Conservation (phyloP, 1,139 yeast species). For the Pichia norvegensis region DNA sequence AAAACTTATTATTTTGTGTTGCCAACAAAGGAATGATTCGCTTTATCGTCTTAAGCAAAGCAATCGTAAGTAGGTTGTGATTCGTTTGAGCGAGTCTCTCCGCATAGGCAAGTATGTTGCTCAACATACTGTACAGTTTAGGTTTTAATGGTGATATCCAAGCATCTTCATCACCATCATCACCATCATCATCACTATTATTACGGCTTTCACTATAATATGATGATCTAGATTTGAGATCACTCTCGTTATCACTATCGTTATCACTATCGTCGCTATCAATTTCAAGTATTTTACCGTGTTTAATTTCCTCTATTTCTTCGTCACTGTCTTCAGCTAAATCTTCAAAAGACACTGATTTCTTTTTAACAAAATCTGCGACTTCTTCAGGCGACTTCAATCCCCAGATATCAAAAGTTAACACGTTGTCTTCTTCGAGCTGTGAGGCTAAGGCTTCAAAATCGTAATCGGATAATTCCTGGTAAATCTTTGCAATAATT, state of each 20-base stretch:
- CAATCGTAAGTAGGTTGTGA: conserved; percentile 47
- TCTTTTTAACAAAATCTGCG: conserved; percentile 34
- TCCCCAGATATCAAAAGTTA: conserved; percentile 50
- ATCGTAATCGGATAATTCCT: conserved; percentile 30
- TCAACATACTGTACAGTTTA: conserved; percentile 47
- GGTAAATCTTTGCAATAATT: conserved; percentile 46
- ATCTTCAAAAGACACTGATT: conserved; percentile 27
- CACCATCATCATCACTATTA: conserved; percentile 35
- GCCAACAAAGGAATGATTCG: conserved; percentile 55
- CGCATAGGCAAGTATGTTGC: conserved; percentile 61
- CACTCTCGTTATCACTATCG: conserved; percentile 40
- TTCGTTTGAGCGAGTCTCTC: conserved; percentile 65
- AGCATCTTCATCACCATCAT: conserved; percentile 15
- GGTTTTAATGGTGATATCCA: conserved; percentile 67
- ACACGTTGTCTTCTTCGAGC: conserved; percentile 19
- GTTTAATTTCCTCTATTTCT: conserved; percentile 16
- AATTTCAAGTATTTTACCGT: conserved; percentile 20
- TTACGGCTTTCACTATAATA: conserved; percentile 34
- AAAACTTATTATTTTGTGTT: conserved; percentile 47
- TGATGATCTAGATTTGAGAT: conserved; percentile 26
- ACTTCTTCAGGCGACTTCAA: conserved; percentile 35
- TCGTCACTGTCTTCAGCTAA: conserved; percentile 22
- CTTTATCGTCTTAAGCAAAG: conserved; percentile 46
- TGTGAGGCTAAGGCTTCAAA: conserved; percentile 17
- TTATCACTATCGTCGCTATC: conserved; percentile 38